Evolutionary conservation across 768 basidiomycete species (phyloP).

Genomic region (Pleurotus giganteus): DNA sequence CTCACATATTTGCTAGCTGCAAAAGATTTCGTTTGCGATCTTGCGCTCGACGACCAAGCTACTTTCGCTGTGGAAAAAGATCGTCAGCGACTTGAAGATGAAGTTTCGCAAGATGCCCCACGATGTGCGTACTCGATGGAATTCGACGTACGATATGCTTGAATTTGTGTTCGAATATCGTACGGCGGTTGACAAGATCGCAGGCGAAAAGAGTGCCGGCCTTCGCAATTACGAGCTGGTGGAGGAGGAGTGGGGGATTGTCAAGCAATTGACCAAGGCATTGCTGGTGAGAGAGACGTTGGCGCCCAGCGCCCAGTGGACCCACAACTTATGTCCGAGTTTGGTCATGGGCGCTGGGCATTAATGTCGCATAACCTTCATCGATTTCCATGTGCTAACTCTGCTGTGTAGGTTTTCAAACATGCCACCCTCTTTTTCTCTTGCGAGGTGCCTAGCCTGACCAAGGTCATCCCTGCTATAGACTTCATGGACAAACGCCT

Average conservation of each 20-base stretch:
- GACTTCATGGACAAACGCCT: conserved; percentile 26
- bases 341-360: not conserved
- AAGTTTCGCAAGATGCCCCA: conserved; percentile 22
- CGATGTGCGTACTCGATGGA: conserved; percentile 30
- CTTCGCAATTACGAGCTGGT: conserved; percentile 18
- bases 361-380: not conserved
- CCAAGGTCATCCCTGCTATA: conserved; percentile 30
- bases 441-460: conserved; percentile 18
- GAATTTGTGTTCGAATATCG: conserved; percentile 25
- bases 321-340: not conserved
- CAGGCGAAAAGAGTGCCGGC: conserved; percentile 8
- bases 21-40: conserved; percentile 19
- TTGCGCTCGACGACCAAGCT: conserved; percentile 26
- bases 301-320: not conserved
- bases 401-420: conserved; percentile 21
- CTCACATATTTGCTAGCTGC: conserved; percentile 16
- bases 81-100: conserved; percentile 11
- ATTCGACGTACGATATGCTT: too few relatives aligned
- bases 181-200: conserved; percentile 21
- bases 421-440: conserved; percentile 24
- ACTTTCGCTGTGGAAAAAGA: conserved; percentile 27
- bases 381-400: not conserved
- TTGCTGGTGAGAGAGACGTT: conserved; percentile 17
- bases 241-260: conserved; percentile 23
- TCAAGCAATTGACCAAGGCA: conserved; percentile 20